Evolutionary conservation across 495 filamentous ascomycete genomes (phyloP), one percentile per base, ranked within the genome.

Genomic region (Aspergillus sclerotioniger): DNA sequence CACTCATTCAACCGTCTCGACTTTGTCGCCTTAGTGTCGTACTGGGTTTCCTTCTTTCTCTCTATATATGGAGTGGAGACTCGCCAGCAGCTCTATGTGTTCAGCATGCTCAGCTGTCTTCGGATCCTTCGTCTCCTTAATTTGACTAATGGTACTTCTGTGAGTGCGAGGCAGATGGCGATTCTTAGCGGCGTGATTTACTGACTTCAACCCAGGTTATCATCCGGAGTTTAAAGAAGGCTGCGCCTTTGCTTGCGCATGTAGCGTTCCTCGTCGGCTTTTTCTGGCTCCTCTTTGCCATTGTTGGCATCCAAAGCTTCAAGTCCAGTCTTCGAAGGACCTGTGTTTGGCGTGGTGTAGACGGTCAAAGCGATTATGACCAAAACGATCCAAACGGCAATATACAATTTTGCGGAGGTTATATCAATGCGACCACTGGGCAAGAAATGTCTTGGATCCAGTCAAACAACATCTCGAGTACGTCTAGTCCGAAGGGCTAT

Each of bases 261-360:
- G 95, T 99, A 33, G 92, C 90, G 6, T 96, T 99, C 66, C 78
- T 99, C 15, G 95, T 99, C 68, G 86, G 91, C 25, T 99, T 99
- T 75, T 99, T 99, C 70, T 99, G 94, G 94, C 87, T 99, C 44
- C 77, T 99, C 8, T 99, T 99, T 74, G 95, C 93, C 29, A 96
- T 99, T 61, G 83, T 98, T 44, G 94, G 95, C 1, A 87, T 98
- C 15, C 94, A 99, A 72, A 94, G 89, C 72, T 99, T 99, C 82
- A 99, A 99, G 71, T 89, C 91, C 8, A 98, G 94, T 67, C 76
- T 97, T 29, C 82, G 86, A 62, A 87, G 94, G 32, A 89, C 84
- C 56, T 99, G 94, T 67, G 86, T 92, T 17, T 99, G 92, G 93
- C 70, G 85, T 53, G 87, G 89, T 57, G 85, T 76, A 0, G 63